Base-by-base conservation (phyloP, 352 stramenopile species). In the Pythium myriotylum region DNA sequence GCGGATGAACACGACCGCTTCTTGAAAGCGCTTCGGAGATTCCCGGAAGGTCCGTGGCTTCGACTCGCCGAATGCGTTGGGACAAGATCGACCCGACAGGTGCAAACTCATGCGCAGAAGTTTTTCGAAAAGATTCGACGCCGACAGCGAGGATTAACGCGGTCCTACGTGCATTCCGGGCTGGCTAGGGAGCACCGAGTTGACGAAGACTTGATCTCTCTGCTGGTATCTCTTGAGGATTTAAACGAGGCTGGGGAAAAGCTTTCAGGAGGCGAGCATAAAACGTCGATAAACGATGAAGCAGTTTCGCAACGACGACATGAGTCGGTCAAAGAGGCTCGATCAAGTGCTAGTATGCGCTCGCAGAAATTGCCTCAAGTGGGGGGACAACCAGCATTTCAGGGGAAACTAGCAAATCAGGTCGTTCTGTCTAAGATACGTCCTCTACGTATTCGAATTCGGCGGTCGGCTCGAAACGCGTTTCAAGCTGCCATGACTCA, bases 1-100 rank as follows among this genome's bases (percentile, higher is more conserved):
- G 37, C 54, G 0, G 63, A 72, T 13, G 68, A 75, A 39, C 68
- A 75, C 50, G 68, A 75, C 37, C 62, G 62, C 40, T 72, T 75
- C 47, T 46, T 75, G 3, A 35, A 65, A 37, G 68, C 58, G 8
- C 62, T 75, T 22, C 57, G 72, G 59, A 47, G 40, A 33, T 69
- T 68, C 52, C 68, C 62, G 8, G 41, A 60, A 23, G 64, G 64
- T 0, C 64, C 64, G 23, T 66, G 64, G 64, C 56, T 59, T 16
- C 56, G 54, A 13, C 57, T 71, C 45, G 57, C 56, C 24, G 27
- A 57, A 13, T 56, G 50, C 48, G 54, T 71, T 19, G 64, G 56
- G 45, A 71, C 56, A 13, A 56, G 64, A 8, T 71, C 64, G 33
- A 56, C 54, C 14, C 50, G 64, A 3, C 64, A 71, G 32, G 63